These are phyloP conservation scores for Linum usitatissimum DNA, from an alignment of 345 rosid genomes.

Conservation along the genomic window DNA sequence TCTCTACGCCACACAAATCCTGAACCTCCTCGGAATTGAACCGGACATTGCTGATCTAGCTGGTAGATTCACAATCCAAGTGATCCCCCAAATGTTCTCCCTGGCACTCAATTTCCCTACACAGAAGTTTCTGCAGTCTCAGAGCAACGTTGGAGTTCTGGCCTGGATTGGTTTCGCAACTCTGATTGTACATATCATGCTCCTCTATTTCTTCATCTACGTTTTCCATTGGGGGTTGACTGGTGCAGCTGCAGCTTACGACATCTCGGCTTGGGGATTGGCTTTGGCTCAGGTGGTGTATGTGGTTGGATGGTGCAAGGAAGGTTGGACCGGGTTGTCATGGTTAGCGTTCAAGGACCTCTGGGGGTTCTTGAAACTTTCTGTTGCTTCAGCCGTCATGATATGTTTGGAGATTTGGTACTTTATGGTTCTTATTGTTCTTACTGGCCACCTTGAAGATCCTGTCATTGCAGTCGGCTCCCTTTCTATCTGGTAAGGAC, in stretches of 20 bases:
- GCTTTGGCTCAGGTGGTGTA: constrained; percentile 60
- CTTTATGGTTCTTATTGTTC: constrained; percentile 84
- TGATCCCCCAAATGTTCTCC: constrained; percentile 88
- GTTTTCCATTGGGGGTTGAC: constrained; percentile 63
- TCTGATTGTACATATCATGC: constrained; percentile 32
- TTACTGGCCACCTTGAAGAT: constrained; percentile 84
- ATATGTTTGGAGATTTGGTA: constrained; percentile 98
- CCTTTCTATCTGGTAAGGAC: constrained; percentile 73
- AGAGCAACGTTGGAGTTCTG: constrained; percentile 64
- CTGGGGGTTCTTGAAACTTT: constrained; percentile 65
- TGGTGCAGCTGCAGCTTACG: constrained; percentile 78
- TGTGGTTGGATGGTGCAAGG: constrained; percentile 79
- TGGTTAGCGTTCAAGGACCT: constrained; percentile 79
- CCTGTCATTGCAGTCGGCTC: constrained; percentile 84
- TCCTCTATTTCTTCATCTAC: constrained; percentile 42
- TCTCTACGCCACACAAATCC: constrained; percentile 60
- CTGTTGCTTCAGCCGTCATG: constrained; percentile 95
- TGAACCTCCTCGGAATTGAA: constrained; percentile 61
- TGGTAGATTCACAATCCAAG: constrained; percentile 52
- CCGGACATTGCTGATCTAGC: constrained; percentile 60
- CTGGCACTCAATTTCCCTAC: constrained; percentile 76
- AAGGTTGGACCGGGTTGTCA: constrained; percentile 76
- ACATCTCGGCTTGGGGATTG: constrained; percentile 64
- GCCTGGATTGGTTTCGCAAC: constrained; percentile 80
- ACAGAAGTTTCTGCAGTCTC: constrained; percentile 80